Evolutionary conservation across 2,329 filamentous ascomycete genomes (phyloP), one percentile per base, ranked within the genome.

Genomic region (Nigrospora sphaerica): DNA sequence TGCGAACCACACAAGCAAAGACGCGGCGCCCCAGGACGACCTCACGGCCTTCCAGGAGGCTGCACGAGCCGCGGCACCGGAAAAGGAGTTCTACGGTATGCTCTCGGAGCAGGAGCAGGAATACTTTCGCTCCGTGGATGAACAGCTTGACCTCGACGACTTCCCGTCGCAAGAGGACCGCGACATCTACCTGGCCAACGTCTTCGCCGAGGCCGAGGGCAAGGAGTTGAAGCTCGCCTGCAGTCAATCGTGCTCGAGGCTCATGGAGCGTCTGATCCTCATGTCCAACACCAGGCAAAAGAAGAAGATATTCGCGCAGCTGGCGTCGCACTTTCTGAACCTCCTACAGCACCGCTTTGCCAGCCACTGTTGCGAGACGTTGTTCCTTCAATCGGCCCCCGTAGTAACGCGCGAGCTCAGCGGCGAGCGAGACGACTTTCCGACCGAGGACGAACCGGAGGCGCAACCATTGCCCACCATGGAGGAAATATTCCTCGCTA

Each of bases 161-260:
- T 97, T 97, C 63, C 80, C 79, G 36, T 82, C 83, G 35, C 65
- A 80, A 44, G 88, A 95, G 55, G 86, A 90, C 55, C 78, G 83
- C 48, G 71, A 73, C 45, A 59, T 85, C 42, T 90, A 89, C 59
- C 67, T 97, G 40, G 81, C 85, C 50, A 95, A 85, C 64, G 86
- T 97, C 44, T 95, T 87, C 67, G 77, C 79, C 54, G 92, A 97
- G 67, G 90, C 91, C 1, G 75, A 83, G 50, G 90, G 89, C 50
- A 97, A 97, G 68, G 93, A 97, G 66, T 74, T 98, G 60, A 98
- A 97, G 74, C 80, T 98, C 52, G 91, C 91, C 19, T 93, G 88
- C 69, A 95, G 90, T 64, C 93, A 98, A 68, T 93, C 88, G 3
- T 96, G 91, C 68, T 98, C 93, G 44, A 78, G 93, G 14, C 70